Evolutionary conservation across 495 filamentous ascomycete species (phyloP).

Genomic region (Saxophila tyrrhenica): DNA sequence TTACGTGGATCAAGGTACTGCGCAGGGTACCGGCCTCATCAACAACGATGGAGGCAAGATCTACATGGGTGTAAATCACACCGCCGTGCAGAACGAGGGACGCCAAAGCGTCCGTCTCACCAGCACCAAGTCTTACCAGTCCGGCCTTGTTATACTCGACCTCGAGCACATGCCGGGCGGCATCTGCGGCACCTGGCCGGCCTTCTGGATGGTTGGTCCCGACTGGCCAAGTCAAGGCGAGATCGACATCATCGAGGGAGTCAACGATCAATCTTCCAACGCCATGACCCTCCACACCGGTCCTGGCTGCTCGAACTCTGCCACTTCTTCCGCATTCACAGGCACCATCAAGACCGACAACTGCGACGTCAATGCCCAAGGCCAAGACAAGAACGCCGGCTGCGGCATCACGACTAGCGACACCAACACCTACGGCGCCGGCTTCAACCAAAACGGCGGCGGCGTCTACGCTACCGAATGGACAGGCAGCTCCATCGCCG

Average conservation of each 20-base stretch:
- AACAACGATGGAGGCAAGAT: constrained; percentile 8
- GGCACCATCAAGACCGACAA: constrained; percentile 25
- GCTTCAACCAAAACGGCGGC: constrained; percentile 61
- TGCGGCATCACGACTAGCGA: constrained; percentile 23
- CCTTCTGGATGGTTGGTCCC: constrained; percentile 33
- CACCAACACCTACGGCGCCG: constrained; percentile 42
- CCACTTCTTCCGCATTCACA: constrained; percentile 30
- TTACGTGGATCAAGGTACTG: constrained; percentile 25
- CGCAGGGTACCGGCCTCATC: constrained; percentile 23
- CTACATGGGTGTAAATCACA: constrained; percentile 26
- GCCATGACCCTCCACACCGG: constrained; percentile 55
- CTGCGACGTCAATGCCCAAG: constrained; percentile 43
- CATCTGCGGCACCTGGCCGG: constrained; percentile 33
- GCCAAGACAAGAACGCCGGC: constrained; percentile 42
- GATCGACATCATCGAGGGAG: constrained; percentile 75
- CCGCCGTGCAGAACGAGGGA: constrained; percentile 23
- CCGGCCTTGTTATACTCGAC: constrained; percentile 28
- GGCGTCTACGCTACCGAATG: constrained; percentile 74
- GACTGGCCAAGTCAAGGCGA: constrained; percentile 28
- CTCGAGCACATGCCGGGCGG: constrained; percentile 31
- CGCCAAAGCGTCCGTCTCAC: constrained; percentile 29
- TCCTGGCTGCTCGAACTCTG: constrained; percentile 8
- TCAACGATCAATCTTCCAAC: constrained; percentile 55
- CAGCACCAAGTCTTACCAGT: constrained; percentile 29
- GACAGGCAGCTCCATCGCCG: constrained; percentile 52